Evolutionary conservation across 345 rosid genomes (phyloP).

Genomic region (Eutrema yunnanense): DNA sequence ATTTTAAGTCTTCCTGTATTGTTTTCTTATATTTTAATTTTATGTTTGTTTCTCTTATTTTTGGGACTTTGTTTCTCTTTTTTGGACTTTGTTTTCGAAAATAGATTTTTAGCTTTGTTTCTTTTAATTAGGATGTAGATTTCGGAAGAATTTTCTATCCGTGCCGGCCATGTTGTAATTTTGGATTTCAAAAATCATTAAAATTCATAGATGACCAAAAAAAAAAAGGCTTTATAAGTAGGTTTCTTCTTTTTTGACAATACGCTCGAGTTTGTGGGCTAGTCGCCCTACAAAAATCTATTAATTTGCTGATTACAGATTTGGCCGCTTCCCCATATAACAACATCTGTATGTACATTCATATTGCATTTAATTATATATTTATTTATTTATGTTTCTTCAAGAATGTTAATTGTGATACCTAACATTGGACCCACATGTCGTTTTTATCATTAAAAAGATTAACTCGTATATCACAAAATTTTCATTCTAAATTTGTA

Average conservation of each 20-base stretch:
- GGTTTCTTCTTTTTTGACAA: conserved; percentile 29
- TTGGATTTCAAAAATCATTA: no score
- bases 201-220: no score
- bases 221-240: neutral
- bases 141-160: no score
- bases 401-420: conserved; percentile 4
- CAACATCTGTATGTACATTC: conserved; percentile 15
- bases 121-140: no score
- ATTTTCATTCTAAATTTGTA: neutral
- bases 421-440: conserved; percentile 26
- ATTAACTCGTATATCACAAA: neutral
- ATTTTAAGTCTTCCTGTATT: no score
- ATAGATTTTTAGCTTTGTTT: no score
- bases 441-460: neutral
- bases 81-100: no score
- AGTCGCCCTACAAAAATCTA: conserved; percentile 20
- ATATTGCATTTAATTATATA: conserved; percentile 4
- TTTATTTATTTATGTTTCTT: neutral
- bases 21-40: no score
- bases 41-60: no score
- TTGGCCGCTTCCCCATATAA: conserved; percentile 15
- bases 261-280: conserved; percentile 20
- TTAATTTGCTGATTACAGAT: conserved; percentile 9
- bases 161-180: no score
- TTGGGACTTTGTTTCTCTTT: no score